Evolutionary conservation across 2,329 filamentous ascomycete genomes (phyloP).

Genomic region (Claviceps lovelessii): DNA sequence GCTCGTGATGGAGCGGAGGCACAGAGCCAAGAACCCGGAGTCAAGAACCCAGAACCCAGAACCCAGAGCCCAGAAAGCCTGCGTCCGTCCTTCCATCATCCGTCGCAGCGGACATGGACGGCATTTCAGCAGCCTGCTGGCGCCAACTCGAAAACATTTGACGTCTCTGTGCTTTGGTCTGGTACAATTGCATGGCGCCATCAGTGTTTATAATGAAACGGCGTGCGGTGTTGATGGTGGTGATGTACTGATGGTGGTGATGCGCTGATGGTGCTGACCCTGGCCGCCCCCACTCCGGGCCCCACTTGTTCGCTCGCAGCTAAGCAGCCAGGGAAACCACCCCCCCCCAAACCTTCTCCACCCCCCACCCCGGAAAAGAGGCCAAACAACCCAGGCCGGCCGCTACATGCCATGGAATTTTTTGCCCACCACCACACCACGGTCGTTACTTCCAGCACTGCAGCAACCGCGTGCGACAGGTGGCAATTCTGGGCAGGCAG

Average conservation of each 20-base stretch:
- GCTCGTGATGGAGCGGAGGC: neutral
- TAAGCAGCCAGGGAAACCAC: neutral
- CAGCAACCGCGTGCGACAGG: neutral
- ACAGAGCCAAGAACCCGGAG: neutral
- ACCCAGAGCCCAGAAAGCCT: neutral
- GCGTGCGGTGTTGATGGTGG: neutral
- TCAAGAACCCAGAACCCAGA: neutral
- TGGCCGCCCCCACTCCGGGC: neutral
- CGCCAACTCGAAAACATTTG: neutral
- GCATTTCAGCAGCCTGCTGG: neutral
- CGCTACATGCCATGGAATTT: neutral
- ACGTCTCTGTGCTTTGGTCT: neutral
- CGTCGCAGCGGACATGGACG: neutral
- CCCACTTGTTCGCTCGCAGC: slow-evolving; percentile 10
- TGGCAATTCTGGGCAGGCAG: neutral
- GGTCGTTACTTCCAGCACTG: too few relatives aligned
- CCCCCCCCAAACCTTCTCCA: neutral
- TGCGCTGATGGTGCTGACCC: neutral
- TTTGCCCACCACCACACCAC: slow-evolving; percentile 1
- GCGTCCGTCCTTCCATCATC: neutral
- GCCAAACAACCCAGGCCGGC: slow-evolving; percentile 6
- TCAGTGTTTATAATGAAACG: neutral
- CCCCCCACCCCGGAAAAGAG: neutral
- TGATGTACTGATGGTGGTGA: neutral
- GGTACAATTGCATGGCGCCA: neutral